Percentiles rank a stretch among this genome's conserved stretches.
Conservation (phyloP, 1,139 yeast species). For the Sugiyamaella japonica region DNA sequence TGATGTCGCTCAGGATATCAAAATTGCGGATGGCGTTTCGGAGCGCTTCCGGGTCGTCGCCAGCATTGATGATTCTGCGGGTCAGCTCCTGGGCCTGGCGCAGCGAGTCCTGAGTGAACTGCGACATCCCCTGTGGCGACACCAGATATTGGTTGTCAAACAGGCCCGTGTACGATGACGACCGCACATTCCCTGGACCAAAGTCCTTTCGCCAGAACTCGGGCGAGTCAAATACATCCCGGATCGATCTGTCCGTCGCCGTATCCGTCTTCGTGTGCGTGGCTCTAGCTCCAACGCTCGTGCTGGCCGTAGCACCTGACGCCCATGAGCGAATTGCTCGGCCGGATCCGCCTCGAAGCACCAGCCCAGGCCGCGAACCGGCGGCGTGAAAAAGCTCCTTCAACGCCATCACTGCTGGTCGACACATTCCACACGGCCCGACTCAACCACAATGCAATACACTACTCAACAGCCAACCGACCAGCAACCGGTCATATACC, state of each 20-base stretch:
- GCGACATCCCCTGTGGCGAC: conserved; percentile 67
- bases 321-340: too few species aligned
- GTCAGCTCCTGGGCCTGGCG: conserved; percentile 63
- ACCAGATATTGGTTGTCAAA: conserved; percentile 70
- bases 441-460: too few species aligned
- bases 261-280: neutral
- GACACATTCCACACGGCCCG: too few species aligned
- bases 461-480: too few species aligned
- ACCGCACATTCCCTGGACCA: conserved; percentile 13
- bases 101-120: conserved; percentile 66
- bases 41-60: conserved; percentile 50
- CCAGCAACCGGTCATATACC: too few species aligned
- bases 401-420: too few species aligned
- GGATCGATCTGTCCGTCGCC: conserved; percentile 19
- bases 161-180: conserved; percentile 52
- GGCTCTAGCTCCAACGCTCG: too few species aligned
- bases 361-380: too few species aligned
- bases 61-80: conserved; percentile 47
- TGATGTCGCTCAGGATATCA: conserved; percentile 82
- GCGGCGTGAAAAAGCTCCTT: too few species aligned
- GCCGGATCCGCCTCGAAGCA: too few species aligned
- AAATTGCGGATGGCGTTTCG: conserved; percentile 60
- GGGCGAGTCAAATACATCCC: conserved; percentile 28
- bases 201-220: conserved; percentile 25
- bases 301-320: too few species aligned